Conservation (phyloP, 345 rosid species). For the Gossypium bickii region DNA sequence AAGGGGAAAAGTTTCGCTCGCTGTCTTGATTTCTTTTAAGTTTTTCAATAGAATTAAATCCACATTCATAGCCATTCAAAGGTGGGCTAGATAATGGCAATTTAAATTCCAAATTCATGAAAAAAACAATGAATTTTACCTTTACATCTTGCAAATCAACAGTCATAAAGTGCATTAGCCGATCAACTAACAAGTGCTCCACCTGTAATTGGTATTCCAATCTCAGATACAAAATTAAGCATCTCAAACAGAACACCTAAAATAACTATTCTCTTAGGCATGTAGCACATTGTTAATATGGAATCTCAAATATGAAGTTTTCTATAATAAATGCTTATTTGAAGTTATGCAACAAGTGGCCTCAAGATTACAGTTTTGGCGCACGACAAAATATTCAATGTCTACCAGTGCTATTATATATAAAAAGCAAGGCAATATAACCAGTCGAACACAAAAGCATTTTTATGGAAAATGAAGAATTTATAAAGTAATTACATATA, state of each 20-base stretch:
- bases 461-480: neutral
- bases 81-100: neutral
- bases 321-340: neutral
- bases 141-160: slow-evolving; percentile 71
- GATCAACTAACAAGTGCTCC: slow-evolving; percentile 71
- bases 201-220: slow-evolving; percentile 39
- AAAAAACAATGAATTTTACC: slow-evolving; percentile 31
- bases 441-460: slow-evolving; percentile 7
- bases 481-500: neutral
- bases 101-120: neutral
- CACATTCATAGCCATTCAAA: neutral
- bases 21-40: neutral
- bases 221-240: slow-evolving; percentile 10
- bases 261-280: neutral
- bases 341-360: neutral
- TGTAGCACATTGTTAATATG: neutral
- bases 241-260: neutral
- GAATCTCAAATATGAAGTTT: neutral
- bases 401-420: neutral
- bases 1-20: neutral
- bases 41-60: neutral
- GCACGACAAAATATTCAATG: neutral
- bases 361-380: neutral
- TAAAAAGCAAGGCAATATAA: neutral
- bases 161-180: slow-evolving; percentile 51